A percentile compares a stretch with the other conserved stretches of the same genome.
Conservation (phyloP, 257 asterid genomes). For the Primulina tabacum region DNA sequence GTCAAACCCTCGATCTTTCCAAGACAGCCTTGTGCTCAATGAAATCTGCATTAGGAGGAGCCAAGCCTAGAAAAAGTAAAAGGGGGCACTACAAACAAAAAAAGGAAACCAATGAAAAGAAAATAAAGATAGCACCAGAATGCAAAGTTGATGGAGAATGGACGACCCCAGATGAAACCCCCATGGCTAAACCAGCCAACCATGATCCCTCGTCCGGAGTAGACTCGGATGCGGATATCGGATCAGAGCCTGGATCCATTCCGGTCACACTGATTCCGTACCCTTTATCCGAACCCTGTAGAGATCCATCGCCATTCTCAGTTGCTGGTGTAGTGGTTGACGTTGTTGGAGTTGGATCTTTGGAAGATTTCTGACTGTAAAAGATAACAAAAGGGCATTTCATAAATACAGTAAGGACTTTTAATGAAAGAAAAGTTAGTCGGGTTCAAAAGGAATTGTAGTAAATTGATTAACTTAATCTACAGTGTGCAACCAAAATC, state of each 20-base stretch:
- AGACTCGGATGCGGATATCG: conserved; percentile 52
- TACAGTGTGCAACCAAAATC: neutral
- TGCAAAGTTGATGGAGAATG: conserved; percentile 27
- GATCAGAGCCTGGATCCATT: conserved; percentile 25
- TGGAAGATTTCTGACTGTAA: conserved; percentile 85
- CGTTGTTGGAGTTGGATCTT: conserved; percentile 56
- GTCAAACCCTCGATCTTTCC: conserved; percentile 33
- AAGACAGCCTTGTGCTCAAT: conserved; percentile 19
- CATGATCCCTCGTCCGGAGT: conserved; percentile 70
- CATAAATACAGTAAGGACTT: neutral
- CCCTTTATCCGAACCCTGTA: conserved; percentile 36
- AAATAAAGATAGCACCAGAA: conserved; percentile 21
- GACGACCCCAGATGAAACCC: conserved; percentile 48
- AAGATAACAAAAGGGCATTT: neutral
- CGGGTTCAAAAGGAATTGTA: neutral
- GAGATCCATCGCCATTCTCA: conserved; percentile 34
- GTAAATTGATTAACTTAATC: neutral
- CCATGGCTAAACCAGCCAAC: conserved; percentile 93
- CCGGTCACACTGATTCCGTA: conserved; percentile 36
- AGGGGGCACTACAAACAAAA: conserved; percentile 27
- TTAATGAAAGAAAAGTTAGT: neutral
- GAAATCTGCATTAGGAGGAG: conserved; percentile 16
- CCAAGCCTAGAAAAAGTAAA: conserved; percentile 22
- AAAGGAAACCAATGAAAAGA: conserved; percentile 19
- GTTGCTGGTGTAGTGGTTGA: conserved; percentile 35